phyloP scores from a whole-genome alignment of 1,284 basidiomycete genomes.

The Ganoderma boninense region DNA sequence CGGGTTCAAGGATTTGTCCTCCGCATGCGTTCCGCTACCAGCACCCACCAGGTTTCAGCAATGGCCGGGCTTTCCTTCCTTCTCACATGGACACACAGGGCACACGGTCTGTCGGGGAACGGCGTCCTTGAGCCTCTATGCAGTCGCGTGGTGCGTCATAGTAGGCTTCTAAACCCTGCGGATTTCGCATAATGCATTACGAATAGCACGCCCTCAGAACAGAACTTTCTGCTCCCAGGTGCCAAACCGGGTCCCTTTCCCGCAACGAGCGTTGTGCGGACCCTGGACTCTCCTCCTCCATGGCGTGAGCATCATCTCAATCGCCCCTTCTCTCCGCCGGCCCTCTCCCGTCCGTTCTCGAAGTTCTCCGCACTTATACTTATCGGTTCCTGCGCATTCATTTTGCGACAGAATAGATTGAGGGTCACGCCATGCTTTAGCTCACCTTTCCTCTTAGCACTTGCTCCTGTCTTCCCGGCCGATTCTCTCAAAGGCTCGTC shows the following conservation, averaged over 20 bases:
- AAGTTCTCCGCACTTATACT: slow-evolving; percentile 5
- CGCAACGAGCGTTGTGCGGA: slow-evolving; percentile 21
- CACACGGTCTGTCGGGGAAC: neutral
- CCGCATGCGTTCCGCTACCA: too few species aligned
- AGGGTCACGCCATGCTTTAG: neutral
- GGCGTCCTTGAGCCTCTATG: slow-evolving; percentile 7
- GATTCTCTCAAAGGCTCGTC: neutral
- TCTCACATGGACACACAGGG: slow-evolving; percentile 4
- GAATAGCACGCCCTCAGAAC: slow-evolving; percentile 15
- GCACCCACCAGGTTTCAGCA: neutral
- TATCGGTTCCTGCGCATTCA: slow-evolving; percentile 7
- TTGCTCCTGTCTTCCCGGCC: neutral
- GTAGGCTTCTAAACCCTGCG: neutral
- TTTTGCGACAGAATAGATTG: neutral
- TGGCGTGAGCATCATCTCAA: slow-evolving; percentile 13
- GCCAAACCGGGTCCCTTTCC: slow-evolving; percentile 13
- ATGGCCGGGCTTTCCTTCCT: slow-evolving; percentile 1
- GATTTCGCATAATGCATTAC: slow-evolving; percentile 19
- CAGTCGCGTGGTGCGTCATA: slow-evolving; percentile 28
- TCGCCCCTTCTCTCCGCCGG: slow-evolving; percentile 20
- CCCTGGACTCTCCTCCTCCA: neutral
- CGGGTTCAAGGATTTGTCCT: too few species aligned
- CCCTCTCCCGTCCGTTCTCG: slow-evolving; percentile 23
- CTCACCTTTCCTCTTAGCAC: slow-evolving; percentile 5
- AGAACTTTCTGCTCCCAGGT: neutral